Percentiles rank a stretch among this genome's conserved stretches.
These are phyloP conservation scores for Petunia hybrid DNA, from an alignment of 305 asterid genomes.

Conservation along the genomic window DNA sequence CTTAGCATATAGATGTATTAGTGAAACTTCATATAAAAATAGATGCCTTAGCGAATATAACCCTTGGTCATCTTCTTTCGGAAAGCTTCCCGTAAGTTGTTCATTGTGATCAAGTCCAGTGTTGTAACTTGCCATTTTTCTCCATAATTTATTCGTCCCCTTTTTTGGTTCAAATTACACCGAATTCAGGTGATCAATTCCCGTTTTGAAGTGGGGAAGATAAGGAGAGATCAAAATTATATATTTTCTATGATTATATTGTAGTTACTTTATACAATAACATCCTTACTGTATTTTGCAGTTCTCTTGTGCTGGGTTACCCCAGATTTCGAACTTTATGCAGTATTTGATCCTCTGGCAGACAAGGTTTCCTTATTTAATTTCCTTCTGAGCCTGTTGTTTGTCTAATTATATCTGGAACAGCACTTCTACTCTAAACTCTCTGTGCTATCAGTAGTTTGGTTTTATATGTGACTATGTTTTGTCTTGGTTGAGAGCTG, in stretches of 20 bases:
- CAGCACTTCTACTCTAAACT: not conserved
- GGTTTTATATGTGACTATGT: not conserved
- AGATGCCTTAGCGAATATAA: not conserved
- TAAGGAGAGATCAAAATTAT: not conserved
- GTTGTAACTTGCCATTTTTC: not conserved
- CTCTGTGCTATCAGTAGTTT: not conserved
- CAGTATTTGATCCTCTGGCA: slow-evolving; percentile 97
- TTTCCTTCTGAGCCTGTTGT: not conserved
- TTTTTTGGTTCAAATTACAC: not conserved
- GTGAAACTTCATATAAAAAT: not conserved
- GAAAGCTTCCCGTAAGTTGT: not conserved
- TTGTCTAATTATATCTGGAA: not conserved
- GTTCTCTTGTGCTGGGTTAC: slow-evolving; percentile 97
- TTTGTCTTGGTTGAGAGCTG: not conserved
- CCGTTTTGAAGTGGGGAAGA: not conserved
- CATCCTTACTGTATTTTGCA: slow-evolving; percentile 38
- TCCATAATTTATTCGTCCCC: not conserved
- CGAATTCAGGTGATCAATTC: not conserved
- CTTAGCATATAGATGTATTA: too few relatives aligned
- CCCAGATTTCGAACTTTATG: slow-evolving; percentile 91
- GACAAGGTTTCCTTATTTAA: slow-evolving; percentile 67
- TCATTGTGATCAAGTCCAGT: not conserved
- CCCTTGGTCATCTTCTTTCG: not conserved
- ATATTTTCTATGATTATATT: not conserved
- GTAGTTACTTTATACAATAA: not conserved